A percentile compares a stretch with the other conserved stretches of the same genome.
These are phyloP conservation scores for Takakia lepidozioides DNA, from an alignment of 225 moss, liverwort and hornwort genomes.

Conservation along the genomic window DNA sequence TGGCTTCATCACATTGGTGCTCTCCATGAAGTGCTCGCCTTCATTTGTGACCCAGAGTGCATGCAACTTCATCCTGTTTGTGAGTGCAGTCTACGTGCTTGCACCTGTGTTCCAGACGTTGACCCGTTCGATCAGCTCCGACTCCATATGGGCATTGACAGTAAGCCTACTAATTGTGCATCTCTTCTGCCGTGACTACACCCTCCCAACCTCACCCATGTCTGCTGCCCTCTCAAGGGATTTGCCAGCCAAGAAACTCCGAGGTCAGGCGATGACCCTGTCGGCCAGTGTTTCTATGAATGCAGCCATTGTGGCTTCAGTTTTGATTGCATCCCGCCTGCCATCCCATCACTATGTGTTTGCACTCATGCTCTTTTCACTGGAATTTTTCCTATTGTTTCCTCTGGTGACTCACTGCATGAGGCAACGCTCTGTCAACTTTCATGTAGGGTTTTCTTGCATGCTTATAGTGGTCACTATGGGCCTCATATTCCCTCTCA, in stretches of 20 bases:
- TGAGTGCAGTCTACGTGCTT: slow-evolving; percentile 74
- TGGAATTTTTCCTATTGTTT: slow-evolving; percentile 81
- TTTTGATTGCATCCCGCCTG: slow-evolving; percentile 82
- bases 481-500: slow-evolving; percentile 65
- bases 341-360: slow-evolving; percentile 67
- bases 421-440: slow-evolving; percentile 59
- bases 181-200: slow-evolving; percentile 90
- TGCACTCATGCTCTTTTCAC: slow-evolving; percentile 88
- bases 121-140: slow-evolving; percentile 85
- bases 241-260: slow-evolving; percentile 18
- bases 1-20: slow-evolving; percentile 50
- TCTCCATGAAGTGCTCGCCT: slow-evolving; percentile 42
- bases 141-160: slow-evolving; percentile 96
- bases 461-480: slow-evolving; percentile 59
- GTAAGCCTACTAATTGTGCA: slow-evolving; percentile 76
- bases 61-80: slow-evolving; percentile 72
- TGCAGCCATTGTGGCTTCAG: slow-evolving; percentile 91
- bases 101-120: slow-evolving; percentile 92
- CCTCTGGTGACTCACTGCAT: slow-evolving; percentile 80
- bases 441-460: slow-evolving; percentile 78
- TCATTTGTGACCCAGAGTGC: slow-evolving; percentile 30
- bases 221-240: slow-evolving; percentile 19
- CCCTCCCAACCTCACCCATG: slow-evolving; percentile 26
- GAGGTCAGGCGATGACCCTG: slow-evolving; percentile 38
- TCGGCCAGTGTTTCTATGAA: slow-evolving; percentile 86